Evolutionary conservation across 1,284 basidiomycete species (phyloP).

Genomic region (Sporisorium graminicola): DNA sequence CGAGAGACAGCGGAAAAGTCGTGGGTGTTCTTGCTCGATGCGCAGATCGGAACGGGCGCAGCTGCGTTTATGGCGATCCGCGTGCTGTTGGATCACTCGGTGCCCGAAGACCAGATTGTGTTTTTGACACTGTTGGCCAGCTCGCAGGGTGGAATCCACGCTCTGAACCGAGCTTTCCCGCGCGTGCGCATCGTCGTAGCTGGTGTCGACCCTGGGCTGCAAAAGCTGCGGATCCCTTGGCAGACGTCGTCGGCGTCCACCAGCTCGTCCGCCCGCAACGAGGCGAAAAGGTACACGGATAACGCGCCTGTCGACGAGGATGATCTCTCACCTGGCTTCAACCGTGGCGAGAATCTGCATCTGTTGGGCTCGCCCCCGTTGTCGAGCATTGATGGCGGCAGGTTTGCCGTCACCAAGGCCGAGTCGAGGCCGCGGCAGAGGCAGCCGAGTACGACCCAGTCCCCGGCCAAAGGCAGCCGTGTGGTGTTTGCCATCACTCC

Average conservation of each 20-base stretch:
- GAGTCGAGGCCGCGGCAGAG: slow-evolving; percentile 9
- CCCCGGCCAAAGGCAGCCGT: slow-evolving; percentile 34
- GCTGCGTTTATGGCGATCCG: slow-evolving; percentile 96
- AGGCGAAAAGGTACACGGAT: slow-evolving; percentile 3
- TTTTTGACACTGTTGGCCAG: slow-evolving; percentile 85
- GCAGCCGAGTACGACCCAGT: slow-evolving; percentile 15
- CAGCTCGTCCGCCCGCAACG: slow-evolving; percentile 10
- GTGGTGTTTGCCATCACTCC: slow-evolving; percentile 66
- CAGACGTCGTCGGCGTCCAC: slow-evolving; percentile 11
- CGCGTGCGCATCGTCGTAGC: slow-evolving; percentile 65
- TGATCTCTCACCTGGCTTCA: slow-evolving; percentile 35
- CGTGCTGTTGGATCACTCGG: slow-evolving; percentile 94
- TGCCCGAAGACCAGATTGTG: slow-evolving; percentile 77
- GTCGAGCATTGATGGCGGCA: slow-evolving; percentile 22
- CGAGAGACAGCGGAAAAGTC: slow-evolving; percentile 73
- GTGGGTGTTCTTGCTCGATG: slow-evolving; percentile 91
- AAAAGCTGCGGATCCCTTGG: slow-evolving; percentile 56
- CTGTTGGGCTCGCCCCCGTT: slow-evolving; percentile 29
- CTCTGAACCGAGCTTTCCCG: slow-evolving; percentile 85
- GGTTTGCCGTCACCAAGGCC: slow-evolving; percentile 3
- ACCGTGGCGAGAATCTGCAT: slow-evolving; percentile 25
- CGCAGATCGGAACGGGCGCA: slow-evolving; percentile 95
- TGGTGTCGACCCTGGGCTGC: slow-evolving; percentile 63
- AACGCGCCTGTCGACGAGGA: slow-evolving; percentile 34
- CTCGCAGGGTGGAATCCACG: slow-evolving; percentile 80